A percentile compares a stretch with the other conserved stretches of the same genome.
These are phyloP conservation scores for Trichoderma sp. DNA, from an alignment of 2,329 filamentous ascomycete genomes.

Conservation along the genomic window DNA sequence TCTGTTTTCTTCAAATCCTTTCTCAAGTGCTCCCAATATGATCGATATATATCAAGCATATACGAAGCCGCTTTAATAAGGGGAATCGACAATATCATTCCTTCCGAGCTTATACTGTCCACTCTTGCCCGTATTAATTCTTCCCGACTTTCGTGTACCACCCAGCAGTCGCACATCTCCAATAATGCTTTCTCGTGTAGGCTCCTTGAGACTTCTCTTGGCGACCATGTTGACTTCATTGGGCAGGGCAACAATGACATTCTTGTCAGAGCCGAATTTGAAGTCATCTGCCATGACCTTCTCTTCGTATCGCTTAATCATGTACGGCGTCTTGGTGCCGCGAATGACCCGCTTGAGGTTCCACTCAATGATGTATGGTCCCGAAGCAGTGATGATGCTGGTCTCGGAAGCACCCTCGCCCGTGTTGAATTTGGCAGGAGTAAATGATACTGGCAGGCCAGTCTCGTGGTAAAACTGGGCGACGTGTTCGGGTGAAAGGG, in stretches of 20 bases:
- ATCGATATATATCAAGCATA: neutral
- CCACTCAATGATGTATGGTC: conserved; percentile 97
- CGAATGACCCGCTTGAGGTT: conserved; percentile 85
- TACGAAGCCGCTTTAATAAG: conserved; percentile 49
- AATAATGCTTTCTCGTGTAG: conserved; percentile 92
- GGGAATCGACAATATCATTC: conserved; percentile 81
- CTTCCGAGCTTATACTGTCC: conserved; percentile 73
- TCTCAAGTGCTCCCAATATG: conserved; percentile 8
- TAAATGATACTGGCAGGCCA: conserved; percentile 82
- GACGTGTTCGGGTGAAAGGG: conserved; percentile 86
- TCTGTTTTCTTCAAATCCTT: neutral
- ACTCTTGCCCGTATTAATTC: conserved; percentile 58
- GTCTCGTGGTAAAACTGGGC: conserved; percentile 98
- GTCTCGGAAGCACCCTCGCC: conserved; percentile 81
- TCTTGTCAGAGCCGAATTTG: conserved; percentile 95
- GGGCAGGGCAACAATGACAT: conserved; percentile 93
- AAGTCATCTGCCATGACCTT: conserved; percentile 98
- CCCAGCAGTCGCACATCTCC: conserved; percentile 55
- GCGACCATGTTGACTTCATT: conserved; percentile 99
- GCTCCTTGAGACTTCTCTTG: conserved; percentile 80
- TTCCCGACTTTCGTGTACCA: conserved; percentile 54
- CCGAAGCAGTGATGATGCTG: conserved; percentile 94
- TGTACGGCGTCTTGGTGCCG: conserved; percentile 84
- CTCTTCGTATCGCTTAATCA: conserved; percentile 94
- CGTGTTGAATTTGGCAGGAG: conserved; percentile 90